Percentiles rank a stretch among this genome's conserved stretches.
Conservation (phyloP, 768 basidiomycete genomes). For the Dioszegia hungarica region DNA sequence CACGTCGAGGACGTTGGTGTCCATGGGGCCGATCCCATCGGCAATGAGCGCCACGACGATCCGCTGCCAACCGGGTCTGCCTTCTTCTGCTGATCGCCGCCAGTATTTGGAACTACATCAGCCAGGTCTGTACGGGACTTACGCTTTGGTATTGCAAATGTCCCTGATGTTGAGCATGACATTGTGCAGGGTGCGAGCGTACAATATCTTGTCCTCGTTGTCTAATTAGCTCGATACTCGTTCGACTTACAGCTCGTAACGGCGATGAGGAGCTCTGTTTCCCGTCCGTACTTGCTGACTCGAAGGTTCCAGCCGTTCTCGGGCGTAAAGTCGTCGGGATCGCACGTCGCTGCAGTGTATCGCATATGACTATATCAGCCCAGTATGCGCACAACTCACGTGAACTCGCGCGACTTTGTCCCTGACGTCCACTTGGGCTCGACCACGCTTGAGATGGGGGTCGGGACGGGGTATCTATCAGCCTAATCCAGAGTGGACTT, state of each 20-base stretch:
- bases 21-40: constrained; percentile 90
- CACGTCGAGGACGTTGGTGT: constrained; percentile 78
- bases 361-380: constrained; percentile 58
- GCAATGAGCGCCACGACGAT: constrained; percentile 76
- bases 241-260: constrained; percentile 66
- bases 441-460: constrained; percentile 73
- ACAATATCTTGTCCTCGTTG: constrained; percentile 46
- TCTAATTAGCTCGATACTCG: constrained; percentile 54
- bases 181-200: constrained; percentile 70
- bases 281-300: constrained; percentile 74
- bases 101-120: constrained; percentile 33
- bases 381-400: constrained; percentile 55
- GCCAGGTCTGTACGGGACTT: constrained; percentile 31
- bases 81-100: constrained; percentile 39
- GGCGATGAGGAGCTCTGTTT: constrained; percentile 89
- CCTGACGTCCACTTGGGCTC: constrained; percentile 66
- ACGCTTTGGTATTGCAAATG: constrained; percentile 92
- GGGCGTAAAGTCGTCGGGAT: constrained; percentile 78
- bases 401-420: constrained; percentile 76
- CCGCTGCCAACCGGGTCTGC: constrained; percentile 66
- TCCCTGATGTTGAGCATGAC: constrained; percentile 96
- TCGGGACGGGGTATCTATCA: constrained; percentile 66
- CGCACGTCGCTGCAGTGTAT: constrained; percentile 83
- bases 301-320: constrained; percentile 80
- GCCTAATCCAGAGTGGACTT: constrained; percentile 7